phyloP scores from a whole-genome alignment of 1,284 basidiomycete species.

The Pseudozyma sp. region DNA sequence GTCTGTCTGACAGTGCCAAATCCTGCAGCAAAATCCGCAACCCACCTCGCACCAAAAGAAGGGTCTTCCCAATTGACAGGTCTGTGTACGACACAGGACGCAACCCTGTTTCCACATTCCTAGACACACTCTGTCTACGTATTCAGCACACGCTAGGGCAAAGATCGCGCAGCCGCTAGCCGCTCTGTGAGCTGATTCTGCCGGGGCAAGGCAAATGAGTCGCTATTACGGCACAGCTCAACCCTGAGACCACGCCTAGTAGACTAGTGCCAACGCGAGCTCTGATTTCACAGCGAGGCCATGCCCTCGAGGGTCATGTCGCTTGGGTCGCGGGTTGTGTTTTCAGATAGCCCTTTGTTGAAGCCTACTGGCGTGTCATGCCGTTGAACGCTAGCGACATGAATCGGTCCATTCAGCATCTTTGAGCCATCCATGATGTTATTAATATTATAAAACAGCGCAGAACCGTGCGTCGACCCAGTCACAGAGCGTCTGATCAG shows the following conservation, averaged over 20 bases:
- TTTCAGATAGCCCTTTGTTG: neutral
- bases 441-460: constrained; percentile 7
- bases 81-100: no score
- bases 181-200: constrained; percentile 8
- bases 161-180: constrained; percentile 4
- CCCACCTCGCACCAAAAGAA: no score
- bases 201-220: neutral
- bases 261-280: neutral
- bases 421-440: neutral
- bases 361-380: no score
- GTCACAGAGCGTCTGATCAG: no score
- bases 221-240: neutral
- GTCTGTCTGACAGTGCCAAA: no score
- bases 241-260: constrained; percentile 23
- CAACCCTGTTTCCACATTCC: no score
- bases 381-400: no score
- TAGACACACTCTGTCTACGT: no score
- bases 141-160: neutral
- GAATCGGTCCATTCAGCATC: no score
- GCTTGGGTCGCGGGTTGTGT: constrained; percentile 26
- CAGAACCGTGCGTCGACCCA: constrained; percentile 4
- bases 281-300: neutral
- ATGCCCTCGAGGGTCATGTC: neutral
- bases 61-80: no score
- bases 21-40: no score